Evolutionary conservation across 78 protist species (phyloP), one percentile per base, ranked within the genome.

Genomic region (Isochrysis galbana): DNA sequence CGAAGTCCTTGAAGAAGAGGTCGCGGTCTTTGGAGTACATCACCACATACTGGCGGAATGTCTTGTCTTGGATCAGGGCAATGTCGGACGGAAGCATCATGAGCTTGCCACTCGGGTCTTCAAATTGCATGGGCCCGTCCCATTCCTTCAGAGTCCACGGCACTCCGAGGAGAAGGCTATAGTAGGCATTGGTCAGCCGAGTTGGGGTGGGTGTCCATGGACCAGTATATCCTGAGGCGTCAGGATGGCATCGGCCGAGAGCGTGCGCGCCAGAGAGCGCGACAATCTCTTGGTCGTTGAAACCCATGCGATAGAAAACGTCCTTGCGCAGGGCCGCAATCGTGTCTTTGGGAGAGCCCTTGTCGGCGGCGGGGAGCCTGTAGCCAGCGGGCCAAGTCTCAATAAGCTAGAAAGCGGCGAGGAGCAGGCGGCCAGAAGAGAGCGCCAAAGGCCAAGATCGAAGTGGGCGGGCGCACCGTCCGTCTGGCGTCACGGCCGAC

Each of bases 41-140:
- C 87, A 89, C 39, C 34, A 92, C 97, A 14, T 26, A 90, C 92
- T 82, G 22, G 26, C 25, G 11, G 86, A 94, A 94, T 36, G 34
- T 25, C 19, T 92, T 39, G 93, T 96, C 97, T 77, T 55, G 48
- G 34, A 95, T 5, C 23, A 96, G 77, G 26, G 92, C 96, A 87
- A 96, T 26, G 83, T 96, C 97, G 2, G 94, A 3, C 36, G 96
- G 96, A 19, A 96, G 94, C 97, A 96, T 96, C 97, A 96, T 96
- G 23, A 96, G 94, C 55, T 70, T 89, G 89, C 25, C 91, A 72
- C 74, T 55, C 70, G 83, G 61, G 89, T 94, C 97, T 84, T 80
- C 90, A 91, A 70, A 96, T 92, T 96, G 97, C 67, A 32, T 2
- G 45, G 94, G 93, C 29, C 92, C 91, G 87, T 78, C 36, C 90